Percentiles rank a stretch among this genome's conserved stretches.
Conservation (phyloP, 371 early-diverging fungal genomes). For the Mortierella polycephala region DNA sequence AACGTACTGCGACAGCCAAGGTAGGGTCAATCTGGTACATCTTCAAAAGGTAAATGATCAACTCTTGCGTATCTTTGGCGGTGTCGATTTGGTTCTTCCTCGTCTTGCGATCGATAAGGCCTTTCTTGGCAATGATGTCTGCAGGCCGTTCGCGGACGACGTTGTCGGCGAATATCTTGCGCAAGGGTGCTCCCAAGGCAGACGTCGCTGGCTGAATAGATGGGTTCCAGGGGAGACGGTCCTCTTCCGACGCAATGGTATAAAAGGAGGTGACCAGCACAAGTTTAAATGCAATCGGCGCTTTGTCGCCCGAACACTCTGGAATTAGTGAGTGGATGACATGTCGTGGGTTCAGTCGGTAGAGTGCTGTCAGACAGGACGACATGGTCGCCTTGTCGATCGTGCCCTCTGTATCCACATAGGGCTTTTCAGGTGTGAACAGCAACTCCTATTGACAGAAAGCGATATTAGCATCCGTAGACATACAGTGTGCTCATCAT, state of each 20-base stretch:
- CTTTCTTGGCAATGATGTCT: slow-evolving; percentile 34
- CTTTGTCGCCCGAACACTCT: slow-evolving; percentile 71
- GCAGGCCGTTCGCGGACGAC: slow-evolving; percentile 57
- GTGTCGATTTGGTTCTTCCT: slow-evolving; percentile 62
- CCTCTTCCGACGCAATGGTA: slow-evolving; percentile 77
- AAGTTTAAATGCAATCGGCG: slow-evolving; percentile 77
- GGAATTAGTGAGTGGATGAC: slow-evolving; percentile 76
- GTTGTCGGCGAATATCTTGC: slow-evolving; percentile 74
- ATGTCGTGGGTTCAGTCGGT: slow-evolving; percentile 76
- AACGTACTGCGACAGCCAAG: slow-evolving; percentile 74
- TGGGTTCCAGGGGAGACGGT: slow-evolving; percentile 80
- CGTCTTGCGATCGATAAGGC: slow-evolving; percentile 31
- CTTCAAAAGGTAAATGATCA: slow-evolving; percentile 79
- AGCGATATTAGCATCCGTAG: neutral
- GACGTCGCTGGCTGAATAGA: slow-evolving; percentile 72
- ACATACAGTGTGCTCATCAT: neutral
- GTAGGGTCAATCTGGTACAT: slow-evolving; percentile 80
- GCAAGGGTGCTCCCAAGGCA: slow-evolving; percentile 73
- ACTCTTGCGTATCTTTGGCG: slow-evolving; percentile 73
- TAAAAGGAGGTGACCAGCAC: slow-evolving; percentile 82
- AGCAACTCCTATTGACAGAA: slow-evolving; percentile 61
- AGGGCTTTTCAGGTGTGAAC: slow-evolving; percentile 69
- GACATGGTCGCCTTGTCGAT: slow-evolving; percentile 74
- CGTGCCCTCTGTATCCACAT: slow-evolving; percentile 66
- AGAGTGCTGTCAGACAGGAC: slow-evolving; percentile 81